Base-by-base conservation (phyloP, 2,329 filamentous ascomycete genomes). In the Cordyceps fumosorosea region DNA sequence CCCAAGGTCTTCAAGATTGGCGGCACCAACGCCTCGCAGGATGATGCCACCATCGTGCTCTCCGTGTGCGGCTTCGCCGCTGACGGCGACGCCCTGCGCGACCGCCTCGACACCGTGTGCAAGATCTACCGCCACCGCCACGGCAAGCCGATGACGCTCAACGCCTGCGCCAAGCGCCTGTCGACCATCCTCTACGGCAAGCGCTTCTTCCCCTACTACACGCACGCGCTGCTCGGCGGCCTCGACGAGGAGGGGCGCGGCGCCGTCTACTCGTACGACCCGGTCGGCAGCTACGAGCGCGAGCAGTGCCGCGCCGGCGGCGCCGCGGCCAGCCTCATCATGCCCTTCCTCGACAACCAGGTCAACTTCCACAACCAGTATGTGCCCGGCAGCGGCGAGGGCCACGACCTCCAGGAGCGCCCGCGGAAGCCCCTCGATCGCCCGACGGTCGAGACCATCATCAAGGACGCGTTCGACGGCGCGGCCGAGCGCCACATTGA, bases 331-430 rank as follows among this genome's bases (percentile, higher is more conserved):
- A 95, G 90, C 71, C 80, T 99, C 76, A 99, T 99, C 78, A 99
- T 97, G 90, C 95, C 95, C 1, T 99, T 99, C 83, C 79, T 99
- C 72, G 95, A 99, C 77, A 99, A 99, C 76, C 96, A 99, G 79
- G 95, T 99, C 81, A 98, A 98, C 80, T 93, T 93, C 83, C 99
- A 97, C 85, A 99, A 99, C 76, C 93, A 97, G 81, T 96, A 96
- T 74, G 83, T 95, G 62, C 92, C 93, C 12, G 90, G 89, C 53
- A 93, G 90, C 69, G 92, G 91, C 62, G 84, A 85, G 64, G 93
- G 93, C 50, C 90, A 96, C 76, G 88, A 87, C 60, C 79, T 97
- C 69, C 79, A 89, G 79, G 84, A 89, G 76, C 84, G 88, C 68
- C 82, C 86, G 74, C 82, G 84, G 64, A 81, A 87, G 71, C 89